Base-by-base conservation (phyloP, 495 filamentous ascomycete genomes). In the Trichocladium antarcticum region DNA sequence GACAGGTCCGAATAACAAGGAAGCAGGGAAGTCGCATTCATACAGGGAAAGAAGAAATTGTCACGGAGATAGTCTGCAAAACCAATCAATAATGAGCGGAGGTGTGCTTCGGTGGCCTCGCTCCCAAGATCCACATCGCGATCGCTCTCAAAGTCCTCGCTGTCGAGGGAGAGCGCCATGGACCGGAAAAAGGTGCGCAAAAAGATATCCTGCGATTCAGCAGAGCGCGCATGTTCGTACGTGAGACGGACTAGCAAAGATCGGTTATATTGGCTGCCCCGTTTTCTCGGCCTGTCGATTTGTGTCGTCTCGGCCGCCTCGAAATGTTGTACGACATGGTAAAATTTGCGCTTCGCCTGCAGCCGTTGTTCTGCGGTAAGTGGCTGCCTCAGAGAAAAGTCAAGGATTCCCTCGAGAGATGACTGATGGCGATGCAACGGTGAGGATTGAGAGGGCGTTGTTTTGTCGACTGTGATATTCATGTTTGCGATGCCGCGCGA, bases 31-130 rank as follows among this genome's bases (percentile, higher is more conserved):
- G 31, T 17, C 15, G 11, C n/a, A 24, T 4, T 5, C 16, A 35
- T 36, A 45, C 42, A 19, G 22, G 54, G 54, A 21, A 62, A 17
- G 44, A 59, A 62, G 57, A 62, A 62, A 37, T 56, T 54, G 34
- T 62, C 37, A 0, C 59, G 22, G 24, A 62, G 50, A 37, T 59
- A 51, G 12, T 57, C 57, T 10, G 54, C 57, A 32, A 62, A 59
- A 42, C 20, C 44, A 42, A 54, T 53, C 11, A 59, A 48, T 20
- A 16, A 36, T 17, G 42, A 37, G n/a, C 54, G 51, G 24, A 57
- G 42, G 8, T 43, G 32, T 17, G 47, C 47, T 10, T 24, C 43
- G 22, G 56, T 19, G 10, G 49, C 44, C 12, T 57, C 45, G 19
- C n/a, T n/a, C n/a, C n/a, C n/a, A n/a, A n/a, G n/a, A n/a, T n/a